Conservation (phyloP, 2,329 filamentous ascomycete genomes). For the Gaeumannomyces tritici region DNA sequence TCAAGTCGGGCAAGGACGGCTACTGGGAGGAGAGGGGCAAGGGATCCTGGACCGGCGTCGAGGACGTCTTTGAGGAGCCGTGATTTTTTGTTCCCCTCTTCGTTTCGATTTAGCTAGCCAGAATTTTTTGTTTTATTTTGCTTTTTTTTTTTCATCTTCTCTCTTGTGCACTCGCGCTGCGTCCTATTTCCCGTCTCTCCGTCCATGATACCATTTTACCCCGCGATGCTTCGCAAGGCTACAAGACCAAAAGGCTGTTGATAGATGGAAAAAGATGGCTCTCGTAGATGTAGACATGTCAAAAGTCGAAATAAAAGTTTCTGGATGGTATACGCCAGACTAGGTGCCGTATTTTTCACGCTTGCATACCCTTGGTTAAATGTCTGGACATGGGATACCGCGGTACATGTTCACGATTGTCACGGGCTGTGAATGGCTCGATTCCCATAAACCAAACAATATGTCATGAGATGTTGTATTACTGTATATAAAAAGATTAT, state of each 20-base stretch:
- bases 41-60: slow-evolving; percentile 53
- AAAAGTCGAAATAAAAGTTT: neutral
- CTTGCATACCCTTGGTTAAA: neutral
- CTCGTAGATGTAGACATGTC: neutral
- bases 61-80: slow-evolving; percentile 35
- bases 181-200: neutral
- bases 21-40: slow-evolving; percentile 84
- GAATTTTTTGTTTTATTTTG: no score
- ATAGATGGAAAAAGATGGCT: neutral
- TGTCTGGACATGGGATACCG: neutral
- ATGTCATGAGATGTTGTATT: neutral
- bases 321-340: no score
- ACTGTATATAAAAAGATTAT: neutral
- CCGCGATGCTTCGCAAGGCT: neutral
- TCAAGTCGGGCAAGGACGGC: slow-evolving; percentile 73
- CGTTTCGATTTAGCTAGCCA: neutral
- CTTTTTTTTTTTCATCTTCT: no score
- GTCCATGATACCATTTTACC: neutral
- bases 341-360: no score
- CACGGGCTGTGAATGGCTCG: neutral
- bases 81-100: no score
- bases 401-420: neutral
- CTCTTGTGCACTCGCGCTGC: no score
- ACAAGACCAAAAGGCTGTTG: neutral
- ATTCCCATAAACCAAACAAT: neutral